These are phyloP conservation scores for Biscogniauxia mediterranea DNA, from an alignment of 2,329 filamentous ascomycete species.

Conservation along the genomic window DNA sequence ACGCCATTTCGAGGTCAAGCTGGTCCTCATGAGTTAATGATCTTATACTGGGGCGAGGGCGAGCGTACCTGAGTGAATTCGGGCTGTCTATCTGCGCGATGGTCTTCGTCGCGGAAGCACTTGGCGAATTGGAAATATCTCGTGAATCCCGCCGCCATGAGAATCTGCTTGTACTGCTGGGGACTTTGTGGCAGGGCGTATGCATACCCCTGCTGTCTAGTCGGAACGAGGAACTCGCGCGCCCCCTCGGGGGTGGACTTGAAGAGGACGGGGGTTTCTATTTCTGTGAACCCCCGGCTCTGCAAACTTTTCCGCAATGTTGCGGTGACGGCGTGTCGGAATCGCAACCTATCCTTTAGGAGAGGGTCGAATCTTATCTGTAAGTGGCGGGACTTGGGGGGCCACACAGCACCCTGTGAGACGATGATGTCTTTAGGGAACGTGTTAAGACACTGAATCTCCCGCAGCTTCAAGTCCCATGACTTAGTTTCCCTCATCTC, in stretches of 20 bases:
- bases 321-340: constrained; percentile 59
- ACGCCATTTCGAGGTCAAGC: constrained; percentile 93
- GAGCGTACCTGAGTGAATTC: constrained; percentile 82
- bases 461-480: constrained; percentile 60
- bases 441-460: constrained; percentile 66
- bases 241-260: constrained; percentile 97
- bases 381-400: constrained; percentile 73
- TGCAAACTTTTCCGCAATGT: constrained; percentile 38
- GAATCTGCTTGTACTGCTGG: constrained; percentile 96
- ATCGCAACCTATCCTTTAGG: constrained; percentile 65
- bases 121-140: constrained; percentile 90
- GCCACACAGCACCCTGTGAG: constrained; percentile 70
- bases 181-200: constrained; percentile 96
- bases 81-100: constrained; percentile 87
- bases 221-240: constrained; percentile 90
- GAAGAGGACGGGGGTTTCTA: constrained; percentile 93
- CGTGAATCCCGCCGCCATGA: constrained; percentile 85
- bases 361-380: constrained; percentile 74
- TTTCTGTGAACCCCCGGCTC: constrained; percentile 59
- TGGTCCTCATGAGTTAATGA: constrained; percentile 34
- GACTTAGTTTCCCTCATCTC: background rate
- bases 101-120: constrained; percentile 94
- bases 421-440: constrained; percentile 77
- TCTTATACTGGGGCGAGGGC: constrained; percentile 1
- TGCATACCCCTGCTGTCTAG: constrained; percentile 69